Conservation (phyloP, 805 yeast genomes). For the Kluyveromyces dobzhanskii region DNA sequence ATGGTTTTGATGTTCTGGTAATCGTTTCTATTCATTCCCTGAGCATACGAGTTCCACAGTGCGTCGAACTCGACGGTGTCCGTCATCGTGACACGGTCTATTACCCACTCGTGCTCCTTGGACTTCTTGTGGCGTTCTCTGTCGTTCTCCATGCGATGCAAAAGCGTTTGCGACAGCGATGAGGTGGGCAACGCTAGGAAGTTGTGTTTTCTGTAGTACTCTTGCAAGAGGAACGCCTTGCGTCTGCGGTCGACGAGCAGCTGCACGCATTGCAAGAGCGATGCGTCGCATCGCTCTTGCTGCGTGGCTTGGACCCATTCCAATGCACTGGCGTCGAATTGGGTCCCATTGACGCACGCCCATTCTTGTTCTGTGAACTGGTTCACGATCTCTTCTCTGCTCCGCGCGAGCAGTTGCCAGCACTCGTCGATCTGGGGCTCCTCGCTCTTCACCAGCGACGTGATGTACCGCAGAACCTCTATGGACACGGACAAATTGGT, state of each 20-base stretch:
- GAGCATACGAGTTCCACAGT: constrained; percentile 31
- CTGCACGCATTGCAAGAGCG: constrained; percentile 5
- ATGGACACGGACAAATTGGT: constrained; percentile 14
- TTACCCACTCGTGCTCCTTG: constrained; percentile 75
- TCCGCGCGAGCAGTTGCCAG: constrained; percentile 1
- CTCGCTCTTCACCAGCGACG: not conserved
- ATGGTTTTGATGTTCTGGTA: constrained; percentile 45
- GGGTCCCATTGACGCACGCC: not conserved
- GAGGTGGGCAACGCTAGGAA: not conserved
- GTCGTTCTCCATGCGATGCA: constrained; percentile 84
- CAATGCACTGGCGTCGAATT: constrained; percentile 1
- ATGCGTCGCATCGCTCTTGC: constrained; percentile 5
- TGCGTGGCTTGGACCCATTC: constrained; percentile 3
- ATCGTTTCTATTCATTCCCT: constrained; percentile 38
- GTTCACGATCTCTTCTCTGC: not conserved
- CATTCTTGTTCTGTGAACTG: too few relatives aligned
- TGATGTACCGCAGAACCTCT: constrained; percentile 9
- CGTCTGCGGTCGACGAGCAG: constrained; percentile 15
- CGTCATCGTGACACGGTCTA: constrained; percentile 32
- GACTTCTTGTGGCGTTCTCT: constrained; percentile 82
- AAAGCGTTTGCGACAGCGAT: constrained; percentile 27
- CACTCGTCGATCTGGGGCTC: too few relatives aligned
- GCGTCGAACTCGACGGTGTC: constrained; percentile 44
- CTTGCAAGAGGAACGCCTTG: constrained; percentile 8
- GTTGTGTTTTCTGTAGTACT: constrained; percentile 3